Conservation (phyloP, 371 early-diverging fungal genomes). For the Entomophthora muscae region DNA sequence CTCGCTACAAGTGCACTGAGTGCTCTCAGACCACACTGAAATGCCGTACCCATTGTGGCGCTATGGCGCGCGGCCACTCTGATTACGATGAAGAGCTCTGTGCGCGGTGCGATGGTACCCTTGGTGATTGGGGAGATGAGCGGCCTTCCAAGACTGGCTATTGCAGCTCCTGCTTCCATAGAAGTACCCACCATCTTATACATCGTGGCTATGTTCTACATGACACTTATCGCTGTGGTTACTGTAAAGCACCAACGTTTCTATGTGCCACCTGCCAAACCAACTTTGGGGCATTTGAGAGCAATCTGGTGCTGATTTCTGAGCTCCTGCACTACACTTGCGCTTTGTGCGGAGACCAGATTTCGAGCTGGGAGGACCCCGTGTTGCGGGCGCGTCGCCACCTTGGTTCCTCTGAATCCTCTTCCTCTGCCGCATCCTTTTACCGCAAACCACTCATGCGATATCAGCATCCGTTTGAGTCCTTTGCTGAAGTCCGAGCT, state of each 20-base stretch:
- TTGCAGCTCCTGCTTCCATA: not conserved
- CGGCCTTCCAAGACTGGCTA: not conserved
- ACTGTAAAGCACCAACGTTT: not conserved
- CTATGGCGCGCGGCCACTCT: constrained; percentile 1
- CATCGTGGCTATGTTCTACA: not conserved
- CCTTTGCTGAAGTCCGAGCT: not conserved
- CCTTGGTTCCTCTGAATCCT: not conserved
- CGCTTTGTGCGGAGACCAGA: not conserved
- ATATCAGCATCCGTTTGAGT: constrained; percentile 5
- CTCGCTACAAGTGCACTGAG: constrained; percentile 1
- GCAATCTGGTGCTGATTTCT: not conserved
- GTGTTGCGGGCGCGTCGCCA: not conserved
- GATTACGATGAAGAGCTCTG: constrained; percentile 6
- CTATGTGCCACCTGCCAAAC: not conserved
- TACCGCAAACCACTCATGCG: not conserved
- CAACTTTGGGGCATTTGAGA: constrained; percentile 2
- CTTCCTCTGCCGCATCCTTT: not conserved
- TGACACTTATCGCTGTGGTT: not conserved
- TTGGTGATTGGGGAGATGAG: constrained; percentile 1
- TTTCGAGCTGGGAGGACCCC: constrained; percentile 1
- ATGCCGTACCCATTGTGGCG: not conserved
- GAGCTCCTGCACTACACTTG: constrained; percentile 1
- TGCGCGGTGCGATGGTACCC: constrained; percentile 1
- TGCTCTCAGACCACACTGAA: constrained; percentile 3
- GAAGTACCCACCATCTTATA: not conserved